Conservation (phyloP, 2,329 filamentous ascomycete genomes). For the Colletotrichum karsti region DNA sequence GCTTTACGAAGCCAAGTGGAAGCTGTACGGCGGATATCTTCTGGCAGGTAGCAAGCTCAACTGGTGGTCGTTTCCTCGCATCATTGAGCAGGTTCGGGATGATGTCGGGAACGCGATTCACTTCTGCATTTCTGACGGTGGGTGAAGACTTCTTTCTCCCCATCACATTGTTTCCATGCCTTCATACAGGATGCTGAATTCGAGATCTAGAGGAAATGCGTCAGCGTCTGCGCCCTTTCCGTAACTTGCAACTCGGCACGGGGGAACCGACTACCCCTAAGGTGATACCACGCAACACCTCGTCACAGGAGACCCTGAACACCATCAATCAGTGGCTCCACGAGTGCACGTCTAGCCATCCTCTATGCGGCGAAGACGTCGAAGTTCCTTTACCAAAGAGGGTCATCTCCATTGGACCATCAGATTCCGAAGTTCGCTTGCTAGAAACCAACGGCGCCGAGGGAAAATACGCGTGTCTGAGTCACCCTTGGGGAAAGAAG, state of each 20-base stretch:
- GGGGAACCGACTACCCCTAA: neutral
- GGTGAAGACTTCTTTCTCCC: neutral
- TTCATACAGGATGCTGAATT: neutral
- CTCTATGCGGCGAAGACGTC: neutral
- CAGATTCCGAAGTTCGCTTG: neutral
- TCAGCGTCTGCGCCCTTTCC: neutral
- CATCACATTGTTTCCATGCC: too few species aligned
- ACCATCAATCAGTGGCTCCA: neutral
- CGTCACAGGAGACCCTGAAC: neutral
- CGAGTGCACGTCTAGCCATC: neutral
- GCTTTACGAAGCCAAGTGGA: neutral
- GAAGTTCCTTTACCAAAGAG: neutral
- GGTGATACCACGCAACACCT: neutral
- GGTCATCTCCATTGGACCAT: neutral
- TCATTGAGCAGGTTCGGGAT: neutral
- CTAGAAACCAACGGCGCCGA: neutral
- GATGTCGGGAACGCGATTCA: neutral
- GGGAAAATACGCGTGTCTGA: neutral
- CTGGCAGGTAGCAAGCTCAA: neutral
- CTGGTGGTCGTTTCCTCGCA: neutral
- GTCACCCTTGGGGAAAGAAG: neutral
- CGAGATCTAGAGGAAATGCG: neutral
- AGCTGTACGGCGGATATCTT: neutral
- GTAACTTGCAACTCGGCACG: neutral
- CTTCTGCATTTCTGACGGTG: neutral